Base-by-base conservation (phyloP, 83 land plant genomes). In the Thuja plicata region DNA sequence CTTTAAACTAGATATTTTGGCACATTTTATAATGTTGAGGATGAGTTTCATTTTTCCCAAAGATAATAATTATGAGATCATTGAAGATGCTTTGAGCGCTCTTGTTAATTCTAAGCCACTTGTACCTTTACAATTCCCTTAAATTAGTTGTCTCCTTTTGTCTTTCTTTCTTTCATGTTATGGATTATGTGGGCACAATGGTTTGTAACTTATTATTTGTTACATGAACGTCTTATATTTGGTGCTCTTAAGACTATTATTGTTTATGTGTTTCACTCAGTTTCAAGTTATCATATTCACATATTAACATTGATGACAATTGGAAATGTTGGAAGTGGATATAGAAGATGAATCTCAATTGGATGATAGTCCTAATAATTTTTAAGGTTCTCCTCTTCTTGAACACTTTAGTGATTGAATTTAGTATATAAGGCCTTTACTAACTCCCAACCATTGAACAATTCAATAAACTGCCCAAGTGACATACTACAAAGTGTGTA, bases 261-360 rank as follows among this genome's bases (percentile, higher is more conserved):
- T 76, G 16, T 34, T 76, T 76, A 12, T 76, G 73, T 8, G n/a
- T 27, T 24, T 62, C 27, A 66, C 40, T 4, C 15, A 76, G 40
- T 12, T 34, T 35, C 17, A 34, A 8, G 40, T 13, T 76, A 35
- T 35, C 79, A 48, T 83, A 27, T 83, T 83, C 55, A 83, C 86
- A 48, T 83, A 8, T 46, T 46, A 83, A 48, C 30, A 5, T 81
- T 35, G 45, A 48, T 46, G 86, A 5, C 15, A 34, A 60, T 88
- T 93, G 96, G 96, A 95, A 90, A 94, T 95, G 27, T 88, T 95
- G 92, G 96, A 95, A 90, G 96, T 95, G 60, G 94, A 95, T 5
- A 92, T 95, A 35, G 96, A 95, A 89, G 96, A 95, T 85, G 96
- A 95, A 92, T 93, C 90, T 43, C 96, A 95, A 77, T 86, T 95